Evolutionary conservation across 768 basidiomycete genomes (phyloP), one percentile per base, ranked within the genome.

Genomic region (Termitomyces titanicus): DNA sequence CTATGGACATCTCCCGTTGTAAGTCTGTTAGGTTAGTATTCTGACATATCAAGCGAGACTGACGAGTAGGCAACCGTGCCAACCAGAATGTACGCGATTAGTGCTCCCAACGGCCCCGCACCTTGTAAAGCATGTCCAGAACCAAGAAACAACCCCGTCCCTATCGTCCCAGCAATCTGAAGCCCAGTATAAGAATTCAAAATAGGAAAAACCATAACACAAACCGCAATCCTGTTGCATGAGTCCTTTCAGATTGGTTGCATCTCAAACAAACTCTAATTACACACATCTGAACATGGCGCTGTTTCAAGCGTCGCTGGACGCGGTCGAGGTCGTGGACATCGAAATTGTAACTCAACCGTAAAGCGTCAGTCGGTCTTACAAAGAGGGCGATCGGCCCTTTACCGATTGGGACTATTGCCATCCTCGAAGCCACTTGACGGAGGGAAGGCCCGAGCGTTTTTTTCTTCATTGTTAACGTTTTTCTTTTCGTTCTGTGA

Each of bases 281-380:
- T 53, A 70, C 80, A 51, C 63, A 84, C 88, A 90, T 90, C 66
- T 89, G 88, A 13, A 88, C 83, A 81, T 89, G 88, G 29, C 88
- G 82, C 69, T 89, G 86, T 70, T 88, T 83, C 35, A 90, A 77
- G 35, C 80, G 79, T 27, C 88, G 80, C 62, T 90, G 88, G 5
- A 91, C 86, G 29, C 75, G 77, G 63, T 90, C 89, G 47, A 85
- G 72, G 64, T 87, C 85, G 52, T 79, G 76, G n/a, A 72, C 76
- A 59, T 85, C 81, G 56, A 87, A 80, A 42, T 76, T 72, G 67
- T 74, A 73, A 31, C 76, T 74, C 8, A 24, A 5, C 34, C 3
- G 27, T 22, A 15, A 18, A 34, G 11, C 11, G 5, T 43, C 20
- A 33, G 18, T 18, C 11, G 15, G n/a, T 34, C n/a, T 27, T 12